A percentile compares a stretch with the other conserved stretches of the same genome.
These are phyloP conservation scores for Fragaria nilgerrensis DNA, from an alignment of 306 rosid genomes.

Conservation along the genomic window DNA sequence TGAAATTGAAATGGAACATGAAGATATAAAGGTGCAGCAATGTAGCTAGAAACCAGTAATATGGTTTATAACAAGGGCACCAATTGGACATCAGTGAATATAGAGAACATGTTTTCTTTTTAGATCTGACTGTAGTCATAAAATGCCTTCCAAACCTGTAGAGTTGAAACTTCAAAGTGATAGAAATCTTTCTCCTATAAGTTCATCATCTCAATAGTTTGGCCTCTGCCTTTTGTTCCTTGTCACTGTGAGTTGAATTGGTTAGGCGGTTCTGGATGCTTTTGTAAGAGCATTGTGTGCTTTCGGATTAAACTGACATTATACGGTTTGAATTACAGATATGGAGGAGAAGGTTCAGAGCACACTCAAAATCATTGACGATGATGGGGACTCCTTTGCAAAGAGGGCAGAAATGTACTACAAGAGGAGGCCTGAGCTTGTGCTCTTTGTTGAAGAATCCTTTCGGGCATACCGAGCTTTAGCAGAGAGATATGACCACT, in stretches of 20 bases:
- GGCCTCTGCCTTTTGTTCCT: not conserved
- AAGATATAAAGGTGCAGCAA: not conserved
- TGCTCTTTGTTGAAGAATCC: conserved; percentile 66
- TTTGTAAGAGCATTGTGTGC: not conserved
- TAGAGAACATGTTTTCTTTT: not conserved
- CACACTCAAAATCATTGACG: conserved; percentile 63
- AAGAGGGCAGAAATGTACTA: conserved; percentile 96
- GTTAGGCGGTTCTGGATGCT: not conserved
- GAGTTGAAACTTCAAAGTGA: not conserved
- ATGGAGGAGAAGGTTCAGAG: conserved; percentile 73
- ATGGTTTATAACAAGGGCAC: not conserved
- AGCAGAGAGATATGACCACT: conserved; percentile 74
- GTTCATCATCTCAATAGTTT: not conserved
- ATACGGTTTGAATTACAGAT: conserved; percentile 39
- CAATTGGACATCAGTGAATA: not conserved
- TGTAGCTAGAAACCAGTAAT: not conserved
- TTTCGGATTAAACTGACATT: not conserved
- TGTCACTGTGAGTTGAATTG: not conserved
- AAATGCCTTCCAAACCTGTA: not conserved
- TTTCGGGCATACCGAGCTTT: conserved; percentile 71
- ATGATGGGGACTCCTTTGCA: conserved; percentile 80
- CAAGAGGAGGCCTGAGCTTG: conserved; percentile 73
- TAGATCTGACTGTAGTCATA: no score
- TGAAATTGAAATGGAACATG: not conserved
- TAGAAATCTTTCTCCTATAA: not conserved